Evolutionary conservation across 306 rosid genomes (phyloP).

Genomic region (Corylus avellana): DNA sequence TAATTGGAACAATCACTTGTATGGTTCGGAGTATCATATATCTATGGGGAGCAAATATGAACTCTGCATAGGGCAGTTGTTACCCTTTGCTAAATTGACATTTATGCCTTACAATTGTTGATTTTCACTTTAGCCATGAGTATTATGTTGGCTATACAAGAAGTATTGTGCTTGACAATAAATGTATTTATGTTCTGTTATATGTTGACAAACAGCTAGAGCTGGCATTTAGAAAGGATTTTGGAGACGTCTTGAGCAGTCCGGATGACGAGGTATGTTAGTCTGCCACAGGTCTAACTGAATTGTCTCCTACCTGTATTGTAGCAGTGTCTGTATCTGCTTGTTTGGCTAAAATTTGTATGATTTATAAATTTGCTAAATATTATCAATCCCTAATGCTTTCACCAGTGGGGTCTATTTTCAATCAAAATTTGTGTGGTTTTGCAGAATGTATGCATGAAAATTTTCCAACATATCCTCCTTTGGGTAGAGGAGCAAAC

Average conservation of each 20-base stretch:
- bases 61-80: not conserved
- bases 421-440: conserved; percentile 33
- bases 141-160: not conserved
- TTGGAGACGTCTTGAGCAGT: conserved; percentile 47
- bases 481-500: conserved; percentile 95
- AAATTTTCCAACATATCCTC: conserved; percentile 79
- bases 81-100: not conserved
- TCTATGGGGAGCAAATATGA: not conserved
- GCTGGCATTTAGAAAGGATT: conserved; percentile 73
- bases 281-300: conserved; percentile 13
- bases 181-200: conserved; percentile 20
- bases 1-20: not conserved
- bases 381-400: conserved; percentile 16
- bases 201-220: conserved; percentile 64
- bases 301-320: conserved; percentile 13
- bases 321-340: conserved; percentile 5
- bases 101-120: not conserved
- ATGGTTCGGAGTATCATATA: not conserved
- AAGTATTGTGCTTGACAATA: conserved; percentile 12
- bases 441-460: conserved; percentile 69
- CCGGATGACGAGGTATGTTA: conserved; percentile 67
- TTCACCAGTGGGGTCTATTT: not conserved
- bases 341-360: conserved; percentile 5
- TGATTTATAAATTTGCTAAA: conserved; percentile 12
- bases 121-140: not conserved